Conservation (phyloP, 164 flowering plant species). For the Euptelea pleiosperma region DNA sequence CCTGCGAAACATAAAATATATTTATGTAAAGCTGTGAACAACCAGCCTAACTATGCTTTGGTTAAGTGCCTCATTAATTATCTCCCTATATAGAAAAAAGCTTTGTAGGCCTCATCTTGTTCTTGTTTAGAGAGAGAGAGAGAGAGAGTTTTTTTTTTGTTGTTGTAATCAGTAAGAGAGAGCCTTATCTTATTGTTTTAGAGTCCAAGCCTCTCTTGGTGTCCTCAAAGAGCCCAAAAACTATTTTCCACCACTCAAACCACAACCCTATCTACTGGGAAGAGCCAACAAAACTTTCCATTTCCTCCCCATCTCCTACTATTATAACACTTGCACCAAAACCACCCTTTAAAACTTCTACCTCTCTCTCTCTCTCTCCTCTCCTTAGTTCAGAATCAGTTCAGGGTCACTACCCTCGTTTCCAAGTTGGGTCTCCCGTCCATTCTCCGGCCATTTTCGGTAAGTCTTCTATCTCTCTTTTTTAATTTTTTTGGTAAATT, state of each 20-base stretch:
- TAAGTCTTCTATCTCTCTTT: conserved; percentile 1
- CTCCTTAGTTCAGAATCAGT: background rate
- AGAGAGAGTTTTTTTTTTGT: background rate
- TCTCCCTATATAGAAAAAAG: no score
- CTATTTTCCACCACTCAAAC: conserved; percentile 66
- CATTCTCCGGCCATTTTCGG: conserved; percentile 8
- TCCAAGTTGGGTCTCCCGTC: background rate
- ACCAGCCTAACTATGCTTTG: no score
- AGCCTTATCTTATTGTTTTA: conserved; percentile 1
- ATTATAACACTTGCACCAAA: conserved; percentile 2
- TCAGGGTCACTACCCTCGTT: background rate
- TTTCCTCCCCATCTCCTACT: conserved; percentile 2
- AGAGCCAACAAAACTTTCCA: conserved; percentile 39
- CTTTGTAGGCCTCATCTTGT: no score
- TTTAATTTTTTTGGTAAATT: background rate
- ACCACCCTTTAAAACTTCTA: background rate
- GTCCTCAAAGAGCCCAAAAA: conserved; percentile 5
- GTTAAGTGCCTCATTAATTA: no score
- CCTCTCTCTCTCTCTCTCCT: conserved; percentile 12
- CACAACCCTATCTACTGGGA: conserved; percentile 66
- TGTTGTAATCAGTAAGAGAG: background rate
- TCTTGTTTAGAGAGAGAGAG: no score
- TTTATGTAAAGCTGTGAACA: no score
- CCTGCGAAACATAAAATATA: no score
- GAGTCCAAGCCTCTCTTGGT: background rate